Evolutionary conservation across 2,329 filamentous ascomycete genomes (phyloP).

Genomic region (Penicillium brevicompactum): DNA sequence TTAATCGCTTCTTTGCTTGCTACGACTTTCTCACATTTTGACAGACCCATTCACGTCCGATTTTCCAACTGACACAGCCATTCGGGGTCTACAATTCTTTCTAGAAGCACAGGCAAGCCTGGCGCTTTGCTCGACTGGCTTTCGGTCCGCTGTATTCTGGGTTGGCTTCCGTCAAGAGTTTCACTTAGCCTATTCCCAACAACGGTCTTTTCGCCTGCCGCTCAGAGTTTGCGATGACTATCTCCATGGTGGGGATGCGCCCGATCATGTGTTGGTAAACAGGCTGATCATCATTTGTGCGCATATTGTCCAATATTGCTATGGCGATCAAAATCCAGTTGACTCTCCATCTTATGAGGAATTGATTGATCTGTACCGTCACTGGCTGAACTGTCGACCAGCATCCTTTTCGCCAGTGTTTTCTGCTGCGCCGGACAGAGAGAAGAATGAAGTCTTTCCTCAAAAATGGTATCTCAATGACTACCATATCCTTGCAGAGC

Average conservation of each 20-base stretch:
- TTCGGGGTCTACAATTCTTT: constrained; percentile 11
- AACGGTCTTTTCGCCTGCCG: constrained; percentile 3
- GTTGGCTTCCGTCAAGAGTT: constrained; percentile 16
- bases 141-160: constrained; percentile 18
- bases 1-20: neutral
- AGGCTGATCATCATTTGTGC: constrained; percentile 9
- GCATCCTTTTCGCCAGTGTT: neutral
- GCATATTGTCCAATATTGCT: constrained; percentile 7
- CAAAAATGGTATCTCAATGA: constrained; percentile 30
- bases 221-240: constrained; percentile 8
- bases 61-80: constrained; percentile 1
- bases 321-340: constrained; percentile 1
- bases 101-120: constrained; percentile 11
- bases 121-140: constrained; percentile 6
- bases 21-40: constrained; percentile 23
- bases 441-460: constrained; percentile 24
- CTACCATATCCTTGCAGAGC: constrained; percentile 25
- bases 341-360: constrained; percentile 11
- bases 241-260: constrained; percentile 3
- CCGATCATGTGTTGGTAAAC: constrained; percentile 9
- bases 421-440: neutral
- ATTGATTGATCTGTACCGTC: constrained; percentile 18
- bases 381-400: neutral
- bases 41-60: constrained; percentile 12
- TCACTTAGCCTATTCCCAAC: constrained; percentile 12